These are phyloP conservation scores for Cetradonia linearis DNA, from an alignment of 495 filamentous ascomycete genomes.

Conservation along the genomic window DNA sequence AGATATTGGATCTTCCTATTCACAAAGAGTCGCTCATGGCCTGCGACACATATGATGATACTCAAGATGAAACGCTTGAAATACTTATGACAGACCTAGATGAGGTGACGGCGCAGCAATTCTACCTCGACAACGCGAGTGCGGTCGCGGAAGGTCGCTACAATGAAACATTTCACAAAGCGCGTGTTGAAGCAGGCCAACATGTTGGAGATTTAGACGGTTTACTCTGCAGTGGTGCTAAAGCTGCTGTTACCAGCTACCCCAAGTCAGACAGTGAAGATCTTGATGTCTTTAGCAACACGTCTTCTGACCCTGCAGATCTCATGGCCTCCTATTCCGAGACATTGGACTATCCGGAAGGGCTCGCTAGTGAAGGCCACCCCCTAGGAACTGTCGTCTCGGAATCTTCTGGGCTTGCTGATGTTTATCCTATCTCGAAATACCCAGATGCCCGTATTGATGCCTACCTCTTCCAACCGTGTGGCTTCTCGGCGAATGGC, in stretches of 20 bases:
- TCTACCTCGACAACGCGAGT: slow-evolving; percentile 89
- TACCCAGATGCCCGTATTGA: slow-evolving; percentile 94
- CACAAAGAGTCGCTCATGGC: slow-evolving; percentile 16
- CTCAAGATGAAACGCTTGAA: slow-evolving; percentile 85
- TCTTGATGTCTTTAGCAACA: slow-evolving; percentile 73
- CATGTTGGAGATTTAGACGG: slow-evolving; percentile 42
- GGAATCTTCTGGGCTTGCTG: slow-evolving; percentile 77
- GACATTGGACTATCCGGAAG: slow-evolving; percentile 52
- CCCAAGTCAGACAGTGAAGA: slow-evolving; percentile 43
- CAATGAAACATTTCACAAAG: slow-evolving; percentile 49
- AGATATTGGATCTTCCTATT: slow-evolving; percentile 45
- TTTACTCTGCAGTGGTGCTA: slow-evolving; percentile 17
- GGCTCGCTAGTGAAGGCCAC: slow-evolving; percentile 85
- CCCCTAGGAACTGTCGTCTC: slow-evolving; percentile 88
- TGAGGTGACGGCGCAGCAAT: slow-evolving; percentile 84
- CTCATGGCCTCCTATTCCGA: slow-evolving; percentile 42
- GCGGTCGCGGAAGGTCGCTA: slow-evolving; percentile 74
- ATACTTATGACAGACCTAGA: slow-evolving; percentile 98
- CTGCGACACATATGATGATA: slow-evolving; percentile 35
- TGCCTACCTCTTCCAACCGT: slow-evolving; percentile 92
- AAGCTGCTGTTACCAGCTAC: slow-evolving; percentile 18
- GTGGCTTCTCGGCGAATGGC: slow-evolving; percentile 96
- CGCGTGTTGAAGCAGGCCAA: slow-evolving; percentile 41
- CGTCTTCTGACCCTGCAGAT: slow-evolving; percentile 55
- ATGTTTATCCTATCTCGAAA: slow-evolving; percentile 73